A percentile compares a stretch with the other conserved stretches of the same genome.
These are phyloP conservation scores for Brassica cretica DNA, from an alignment of 345 rosid species.

Conservation along the genomic window DNA sequence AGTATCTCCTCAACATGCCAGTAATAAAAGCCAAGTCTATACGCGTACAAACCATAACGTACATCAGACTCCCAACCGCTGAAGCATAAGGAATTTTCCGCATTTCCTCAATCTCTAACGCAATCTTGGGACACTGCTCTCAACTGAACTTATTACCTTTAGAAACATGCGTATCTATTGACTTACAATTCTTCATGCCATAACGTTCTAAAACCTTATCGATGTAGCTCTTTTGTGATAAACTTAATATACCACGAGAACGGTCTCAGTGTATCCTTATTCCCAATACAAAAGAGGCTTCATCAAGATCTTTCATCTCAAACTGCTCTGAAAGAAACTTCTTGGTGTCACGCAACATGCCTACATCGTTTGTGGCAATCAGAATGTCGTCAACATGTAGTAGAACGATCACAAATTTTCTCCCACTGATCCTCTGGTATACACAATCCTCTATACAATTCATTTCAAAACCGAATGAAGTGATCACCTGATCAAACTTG, in stretches of 20 bases:
- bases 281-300: background rate
- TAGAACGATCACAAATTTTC: background rate
- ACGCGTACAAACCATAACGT: background rate
- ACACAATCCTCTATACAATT: background rate
- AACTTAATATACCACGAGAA: background rate
- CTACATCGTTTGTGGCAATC: background rate
- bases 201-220: background rate
- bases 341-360: background rate
- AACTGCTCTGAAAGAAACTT: background rate
- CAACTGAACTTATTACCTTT: background rate
- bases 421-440: background rate
- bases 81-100: background rate
- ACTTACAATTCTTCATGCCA: background rate
- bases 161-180: background rate
- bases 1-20: background rate
- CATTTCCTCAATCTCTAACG: background rate
- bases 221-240: background rate
- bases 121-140: background rate
- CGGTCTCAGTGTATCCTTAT: background rate
- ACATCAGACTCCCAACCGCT: background rate
- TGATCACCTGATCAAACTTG: background rate
- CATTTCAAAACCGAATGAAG: background rate
- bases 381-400: background rate
- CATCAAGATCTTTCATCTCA: background rate
- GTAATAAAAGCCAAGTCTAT: background rate